These are phyloP conservation scores for Byssochlamys sp. DNA, from an alignment of 2,329 filamentous ascomycete genomes.

Conservation along the genomic window DNA sequence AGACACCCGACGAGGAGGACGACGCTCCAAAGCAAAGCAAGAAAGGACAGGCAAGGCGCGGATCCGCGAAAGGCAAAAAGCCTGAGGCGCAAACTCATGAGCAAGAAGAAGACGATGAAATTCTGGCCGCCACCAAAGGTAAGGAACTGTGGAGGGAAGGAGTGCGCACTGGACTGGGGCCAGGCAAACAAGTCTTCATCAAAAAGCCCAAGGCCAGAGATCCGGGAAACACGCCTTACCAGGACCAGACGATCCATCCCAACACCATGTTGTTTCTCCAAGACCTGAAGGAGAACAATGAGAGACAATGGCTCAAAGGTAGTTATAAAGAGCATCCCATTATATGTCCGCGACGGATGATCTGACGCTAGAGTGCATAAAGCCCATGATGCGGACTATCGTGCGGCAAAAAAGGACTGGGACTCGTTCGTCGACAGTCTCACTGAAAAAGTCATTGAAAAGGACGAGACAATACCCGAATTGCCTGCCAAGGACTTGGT, in stretches of 20 bases:
- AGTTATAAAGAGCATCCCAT: slow-evolving; percentile 4
- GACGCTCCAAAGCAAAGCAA: slow-evolving; percentile 17
- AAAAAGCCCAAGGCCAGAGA: slow-evolving; percentile 54
- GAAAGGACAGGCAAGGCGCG: slow-evolving; percentile 13
- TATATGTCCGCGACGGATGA: slow-evolving; percentile 5
- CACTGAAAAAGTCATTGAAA: slow-evolving; percentile 58
- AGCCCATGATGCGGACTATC: slow-evolving; percentile 74
- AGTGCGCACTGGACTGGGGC: slow-evolving; percentile 46
- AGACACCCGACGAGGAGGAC: slow-evolving; percentile 8
- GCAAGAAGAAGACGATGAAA: slow-evolving; percentile 5
- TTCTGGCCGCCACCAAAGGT: slow-evolving; percentile 19
- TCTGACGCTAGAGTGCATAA: slow-evolving; percentile 3
- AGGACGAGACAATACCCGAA: slow-evolving; percentile 75
- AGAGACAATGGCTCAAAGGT: slow-evolving; percentile 57
- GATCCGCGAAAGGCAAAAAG: slow-evolving; percentile 8
- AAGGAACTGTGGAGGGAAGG: slow-evolving; percentile 49
- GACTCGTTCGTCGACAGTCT: slow-evolving; percentile 65
- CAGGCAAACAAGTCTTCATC: slow-evolving; percentile 53
- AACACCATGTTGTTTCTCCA: slow-evolving; percentile 54
- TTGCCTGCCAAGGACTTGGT: slow-evolving; percentile 74
- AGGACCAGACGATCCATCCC: slow-evolving; percentile 50
- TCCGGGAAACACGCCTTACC: slow-evolving; percentile 49
- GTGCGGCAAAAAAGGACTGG: slow-evolving; percentile 70
- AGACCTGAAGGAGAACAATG: slow-evolving; percentile 52
- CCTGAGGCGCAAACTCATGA: slow-evolving; percentile 2